A percentile compares a stretch with the other conserved stretches of the same genome.
Evolutionary conservation across 2,329 filamentous ascomycete species (phyloP).

Genomic region (Tympanopsis confertula): DNA sequence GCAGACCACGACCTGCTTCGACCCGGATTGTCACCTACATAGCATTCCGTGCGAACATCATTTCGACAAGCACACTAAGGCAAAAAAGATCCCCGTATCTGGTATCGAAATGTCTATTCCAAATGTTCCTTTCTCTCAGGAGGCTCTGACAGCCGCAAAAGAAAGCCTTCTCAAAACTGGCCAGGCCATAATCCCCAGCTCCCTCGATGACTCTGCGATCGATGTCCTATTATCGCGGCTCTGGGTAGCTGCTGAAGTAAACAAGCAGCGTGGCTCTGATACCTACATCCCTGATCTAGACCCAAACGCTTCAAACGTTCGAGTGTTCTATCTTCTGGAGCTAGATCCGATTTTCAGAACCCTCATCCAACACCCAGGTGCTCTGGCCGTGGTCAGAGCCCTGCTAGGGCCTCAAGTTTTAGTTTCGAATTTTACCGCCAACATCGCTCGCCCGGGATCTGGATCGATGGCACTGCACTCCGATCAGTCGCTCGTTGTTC

Average conservation of each 20-base stretch:
- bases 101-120: too few species aligned
- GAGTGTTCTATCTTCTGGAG: slow-evolving; percentile 9
- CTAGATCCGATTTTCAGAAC: slow-evolving; percentile 7
- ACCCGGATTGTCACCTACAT: too few species aligned
- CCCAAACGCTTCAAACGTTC: slow-evolving; percentile 7
- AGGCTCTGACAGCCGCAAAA: too few species aligned
- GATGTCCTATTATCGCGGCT: slow-evolving; percentile 3
- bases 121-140: too few species aligned
- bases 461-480: slow-evolving; percentile 18
- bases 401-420: slow-evolving; percentile 16
- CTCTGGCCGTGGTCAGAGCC: slow-evolving; percentile 13
- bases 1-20: too few species aligned
- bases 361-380: slow-evolving; percentile 9
- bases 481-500: slow-evolving; percentile 17
- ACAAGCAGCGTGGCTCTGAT: slow-evolving; percentile 4
- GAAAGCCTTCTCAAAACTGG: slow-evolving; percentile 5
- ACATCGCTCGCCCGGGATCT: slow-evolving; percentile 18
- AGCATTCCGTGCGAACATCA: too few species aligned
- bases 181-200: slow-evolving; percentile 3
- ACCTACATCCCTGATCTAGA: slow-evolving; percentile 5
- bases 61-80: too few species aligned
- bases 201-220: slow-evolving; percentile 4
- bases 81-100: too few species aligned
- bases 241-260: slow-evolving; percentile 3
- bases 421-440: slow-evolving; percentile 20